A percentile compares a stretch with the other conserved stretches of the same genome.
phyloP scores from a whole-genome alignment of 2,329 filamentous ascomycete species.

The Trichoderma atrobrunneum region DNA sequence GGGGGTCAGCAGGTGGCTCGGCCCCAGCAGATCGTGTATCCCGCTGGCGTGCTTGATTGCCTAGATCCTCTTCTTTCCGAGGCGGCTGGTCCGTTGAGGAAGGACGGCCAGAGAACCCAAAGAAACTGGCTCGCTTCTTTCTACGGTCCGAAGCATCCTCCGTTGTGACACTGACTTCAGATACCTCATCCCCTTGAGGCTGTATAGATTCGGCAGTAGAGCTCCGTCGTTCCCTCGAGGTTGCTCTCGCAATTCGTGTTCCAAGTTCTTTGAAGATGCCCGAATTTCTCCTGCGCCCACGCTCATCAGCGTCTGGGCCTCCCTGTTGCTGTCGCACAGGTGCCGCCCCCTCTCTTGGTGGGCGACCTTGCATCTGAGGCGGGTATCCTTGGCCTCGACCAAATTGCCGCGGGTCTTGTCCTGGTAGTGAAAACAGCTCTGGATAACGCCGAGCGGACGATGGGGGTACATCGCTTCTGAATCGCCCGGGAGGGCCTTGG shows the following conservation, averaged over 20 bases:
- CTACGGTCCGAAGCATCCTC: constrained; percentile 38
- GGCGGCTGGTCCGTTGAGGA: constrained; percentile 24
- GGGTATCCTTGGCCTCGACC: constrained; percentile 21
- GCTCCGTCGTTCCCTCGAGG: constrained; percentile 33
- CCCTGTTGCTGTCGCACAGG: background rate
- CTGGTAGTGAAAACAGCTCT: constrained; percentile 39
- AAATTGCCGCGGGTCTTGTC: constrained; percentile 10
- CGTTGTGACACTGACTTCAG: constrained; percentile 40
- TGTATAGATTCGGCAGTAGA: constrained; percentile 26
- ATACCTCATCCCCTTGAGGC: constrained; percentile 39
- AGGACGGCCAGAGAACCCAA: constrained; percentile 31
- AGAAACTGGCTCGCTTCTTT: constrained; percentile 41
- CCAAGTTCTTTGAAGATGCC: constrained; percentile 53
- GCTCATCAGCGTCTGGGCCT: constrained; percentile 32
- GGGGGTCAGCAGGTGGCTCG: constrained; percentile 14
- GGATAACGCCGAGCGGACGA: constrained; percentile 51
- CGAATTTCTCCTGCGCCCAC: constrained; percentile 39
- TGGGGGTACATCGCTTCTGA: constrained; percentile 44
- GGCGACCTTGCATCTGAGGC: constrained; percentile 17
- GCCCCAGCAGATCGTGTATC: constrained; percentile 22
- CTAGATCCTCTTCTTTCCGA: background rate
- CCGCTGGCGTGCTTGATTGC: constrained; percentile 17
- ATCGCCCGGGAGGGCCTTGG: constrained; percentile 26
- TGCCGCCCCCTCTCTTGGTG: constrained; percentile 34
- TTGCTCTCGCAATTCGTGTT: constrained; percentile 39